Evolutionary conservation across 2,329 filamentous ascomycete species (phyloP).

Genomic region (Teratosphaeriaceae sp.): DNA sequence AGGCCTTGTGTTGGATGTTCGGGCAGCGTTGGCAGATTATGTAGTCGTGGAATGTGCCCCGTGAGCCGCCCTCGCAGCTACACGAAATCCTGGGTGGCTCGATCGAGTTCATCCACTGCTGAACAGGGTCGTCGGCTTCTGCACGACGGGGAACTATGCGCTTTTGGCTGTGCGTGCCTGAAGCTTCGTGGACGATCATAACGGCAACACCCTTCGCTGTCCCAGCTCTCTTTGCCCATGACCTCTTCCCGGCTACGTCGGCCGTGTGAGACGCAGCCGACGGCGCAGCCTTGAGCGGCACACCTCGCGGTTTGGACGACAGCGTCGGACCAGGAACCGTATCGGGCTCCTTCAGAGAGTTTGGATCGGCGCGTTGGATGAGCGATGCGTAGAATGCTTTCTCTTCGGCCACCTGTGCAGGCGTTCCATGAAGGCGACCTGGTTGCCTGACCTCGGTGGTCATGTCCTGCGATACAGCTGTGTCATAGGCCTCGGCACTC

Average conservation of each 20-base stretch:
- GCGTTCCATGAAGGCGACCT: neutral
- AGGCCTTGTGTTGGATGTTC: constrained; percentile 5
- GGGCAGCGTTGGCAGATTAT: constrained; percentile 4
- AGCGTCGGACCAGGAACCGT: too few relatives aligned
- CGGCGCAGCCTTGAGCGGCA: too few relatives aligned
- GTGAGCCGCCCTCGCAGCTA: constrained; percentile 1
- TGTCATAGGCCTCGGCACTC: neutral
- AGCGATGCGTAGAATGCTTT: neutral
- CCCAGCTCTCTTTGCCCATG: neutral
- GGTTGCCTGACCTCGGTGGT: neutral
- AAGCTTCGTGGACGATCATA: neutral
- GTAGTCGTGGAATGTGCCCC: constrained; percentile 2
- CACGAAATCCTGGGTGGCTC: neutral
- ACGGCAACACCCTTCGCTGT: too few relatives aligned
- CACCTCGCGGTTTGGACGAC: too few relatives aligned
- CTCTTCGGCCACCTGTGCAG: neutral
- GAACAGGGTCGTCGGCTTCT: neutral
- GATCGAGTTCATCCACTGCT: neutral
- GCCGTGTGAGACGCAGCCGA: too few relatives aligned
- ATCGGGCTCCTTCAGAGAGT: neutral
- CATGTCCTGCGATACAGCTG: neutral
- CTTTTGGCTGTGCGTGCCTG: neutral
- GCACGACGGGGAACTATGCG: neutral
- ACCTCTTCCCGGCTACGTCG: too few relatives aligned
- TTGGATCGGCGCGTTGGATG: neutral